Percentiles rank a stretch among this genome's conserved stretches.
phyloP scores from a whole-genome alignment of 768 basidiomycete genomes.

The Boletus sensibilis region DNA sequence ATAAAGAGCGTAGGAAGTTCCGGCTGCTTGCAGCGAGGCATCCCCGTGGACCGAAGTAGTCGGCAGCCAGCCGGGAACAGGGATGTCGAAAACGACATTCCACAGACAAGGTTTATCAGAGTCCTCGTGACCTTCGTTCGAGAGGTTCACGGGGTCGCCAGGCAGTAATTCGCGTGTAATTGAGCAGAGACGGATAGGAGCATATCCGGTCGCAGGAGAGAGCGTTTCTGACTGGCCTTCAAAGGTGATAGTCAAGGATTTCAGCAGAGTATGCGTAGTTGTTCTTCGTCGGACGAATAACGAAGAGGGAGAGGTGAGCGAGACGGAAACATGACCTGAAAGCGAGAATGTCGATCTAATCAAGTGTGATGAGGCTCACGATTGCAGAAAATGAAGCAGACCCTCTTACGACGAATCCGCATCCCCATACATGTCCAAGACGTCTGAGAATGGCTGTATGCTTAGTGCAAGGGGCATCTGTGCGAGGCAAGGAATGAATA shows the following conservation, averaged over 20 bases:
- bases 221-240: conserved; percentile 84
- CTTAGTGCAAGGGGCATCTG: conserved; percentile 68
- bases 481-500: conserved; percentile 16
- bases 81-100: conserved; percentile 78
- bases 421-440: conserved; percentile 69
- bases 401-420: conserved; percentile 59
- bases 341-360: conserved; percentile 82
- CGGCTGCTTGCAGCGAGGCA: conserved; percentile 41
- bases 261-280: conserved; percentile 53
- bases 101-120: conserved; percentile 55
- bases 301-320: conserved; percentile 55
- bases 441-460: conserved; percentile 56
- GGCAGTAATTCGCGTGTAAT: conserved; percentile 57
- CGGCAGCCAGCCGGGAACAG: conserved; percentile 91
- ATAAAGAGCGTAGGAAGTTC: conserved; percentile 64
- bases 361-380: conserved; percentile 4
- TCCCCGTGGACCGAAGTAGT: conserved; percentile 51
- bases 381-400: conserved; percentile 4
- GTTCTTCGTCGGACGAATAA: conserved; percentile 52
- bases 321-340: conserved; percentile 74
- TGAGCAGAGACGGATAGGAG: conserved; percentile 63
- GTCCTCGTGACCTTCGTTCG: conserved; percentile 63
- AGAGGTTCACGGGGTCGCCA: conserved; percentile 55
- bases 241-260: conserved; percentile 72
- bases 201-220: conserved; percentile 64